Evolutionary conservation across 1,284 basidiomycete genomes (phyloP).

Genomic region (Phaffia rhodozyma): DNA sequence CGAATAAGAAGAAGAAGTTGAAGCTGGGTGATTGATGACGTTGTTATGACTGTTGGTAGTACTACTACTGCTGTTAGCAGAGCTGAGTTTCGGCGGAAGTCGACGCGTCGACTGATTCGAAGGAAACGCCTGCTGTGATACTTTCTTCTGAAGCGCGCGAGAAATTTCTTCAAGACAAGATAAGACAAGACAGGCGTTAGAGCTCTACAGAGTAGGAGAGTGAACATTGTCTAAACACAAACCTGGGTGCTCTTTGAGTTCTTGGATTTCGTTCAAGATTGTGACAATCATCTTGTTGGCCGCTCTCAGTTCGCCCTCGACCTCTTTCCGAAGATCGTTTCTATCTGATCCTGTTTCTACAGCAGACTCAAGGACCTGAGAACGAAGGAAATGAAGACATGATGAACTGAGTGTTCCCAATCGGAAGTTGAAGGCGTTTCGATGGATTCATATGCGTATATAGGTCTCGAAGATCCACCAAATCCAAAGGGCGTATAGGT

Average conservation of each 20-base stretch:
- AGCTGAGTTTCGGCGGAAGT: neutral
- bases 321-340: conserved; percentile 4
- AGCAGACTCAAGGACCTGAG: conserved; percentile 15
- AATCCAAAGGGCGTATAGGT: neutral
- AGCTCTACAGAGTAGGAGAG: neutral
- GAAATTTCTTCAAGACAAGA: conserved; percentile 13
- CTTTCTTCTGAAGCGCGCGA: conserved; percentile 17
- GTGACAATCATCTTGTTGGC: conserved; percentile 15
- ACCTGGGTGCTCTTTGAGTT: conserved; percentile 14
- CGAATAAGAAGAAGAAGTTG: neutral
- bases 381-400: neutral
- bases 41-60: neutral
- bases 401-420: no score
- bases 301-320: conserved; percentile 12
- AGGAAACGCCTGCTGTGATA: conserved; percentile 3
- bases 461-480: neutral
- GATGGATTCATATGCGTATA: no score
- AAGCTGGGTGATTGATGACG: neutral
- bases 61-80: neutral
- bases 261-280: conserved; percentile 6
- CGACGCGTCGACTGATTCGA: conserved; percentile 8
- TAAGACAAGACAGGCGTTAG: conserved; percentile 1
- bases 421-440: no score
- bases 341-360: neutral
- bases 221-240: neutral